Conservation (phyloP, 106 monocot species). For the Dendrobium huoshanense region DNA sequence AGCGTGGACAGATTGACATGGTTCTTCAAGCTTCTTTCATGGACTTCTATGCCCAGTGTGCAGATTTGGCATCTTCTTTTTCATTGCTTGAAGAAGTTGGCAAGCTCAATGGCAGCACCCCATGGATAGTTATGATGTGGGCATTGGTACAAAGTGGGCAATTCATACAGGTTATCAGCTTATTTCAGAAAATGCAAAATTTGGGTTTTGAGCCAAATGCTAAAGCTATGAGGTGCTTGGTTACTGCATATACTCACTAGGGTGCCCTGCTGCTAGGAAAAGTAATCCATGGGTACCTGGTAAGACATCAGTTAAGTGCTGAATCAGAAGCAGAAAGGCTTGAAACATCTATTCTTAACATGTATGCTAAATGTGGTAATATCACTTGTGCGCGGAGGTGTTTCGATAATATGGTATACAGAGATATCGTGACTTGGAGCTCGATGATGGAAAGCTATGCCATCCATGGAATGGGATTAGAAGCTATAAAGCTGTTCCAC, state of each 20-base stretch:
- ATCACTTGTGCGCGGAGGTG: constrained; percentile 27
- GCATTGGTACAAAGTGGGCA: constrained; percentile 23
- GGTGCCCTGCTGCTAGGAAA: constrained; percentile 29
- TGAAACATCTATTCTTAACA: constrained; percentile 38
- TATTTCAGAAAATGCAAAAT: constrained; percentile 23
- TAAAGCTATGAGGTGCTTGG: constrained; percentile 22
- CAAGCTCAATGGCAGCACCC: background rate
- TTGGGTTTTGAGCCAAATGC: constrained; percentile 10
- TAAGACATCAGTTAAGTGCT: constrained; percentile 17
- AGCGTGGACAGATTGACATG: constrained; percentile 31
- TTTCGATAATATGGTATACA: constrained; percentile 29
- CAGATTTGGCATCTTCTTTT: constrained; percentile 19
- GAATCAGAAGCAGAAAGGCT: background rate
- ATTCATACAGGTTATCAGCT: constrained; percentile 18
- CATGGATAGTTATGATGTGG: constrained; percentile 37
- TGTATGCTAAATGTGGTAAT: constrained; percentile 52
- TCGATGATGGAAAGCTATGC: constrained; percentile 53
- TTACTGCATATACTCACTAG: constrained; percentile 18
- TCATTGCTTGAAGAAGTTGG: constrained; percentile 31
- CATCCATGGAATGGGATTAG: constrained; percentile 34
- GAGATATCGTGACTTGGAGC: constrained; percentile 55
- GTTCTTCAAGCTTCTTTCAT: constrained; percentile 30
- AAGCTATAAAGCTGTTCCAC: constrained; percentile 40
- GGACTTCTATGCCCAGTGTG: constrained; percentile 53
- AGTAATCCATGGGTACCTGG: constrained; percentile 33